A percentile compares a stretch with the other conserved stretches of the same genome.
Conservation (phyloP, 78 protist species). For the Protostelium mycophagum region DNA sequence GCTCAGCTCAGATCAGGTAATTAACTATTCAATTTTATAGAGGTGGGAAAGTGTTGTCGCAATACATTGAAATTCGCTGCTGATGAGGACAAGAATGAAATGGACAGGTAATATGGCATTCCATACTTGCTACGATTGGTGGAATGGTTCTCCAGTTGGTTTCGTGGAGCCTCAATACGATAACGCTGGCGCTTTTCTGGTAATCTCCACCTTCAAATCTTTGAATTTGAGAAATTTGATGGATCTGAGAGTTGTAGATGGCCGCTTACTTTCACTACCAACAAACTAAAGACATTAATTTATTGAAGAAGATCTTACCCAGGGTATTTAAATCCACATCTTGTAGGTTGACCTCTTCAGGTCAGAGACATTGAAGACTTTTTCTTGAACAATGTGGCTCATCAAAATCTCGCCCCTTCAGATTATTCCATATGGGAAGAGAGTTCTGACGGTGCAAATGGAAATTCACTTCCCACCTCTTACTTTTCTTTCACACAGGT, state of each 20-base stretch:
- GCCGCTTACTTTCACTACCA: background rate
- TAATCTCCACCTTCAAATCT: background rate
- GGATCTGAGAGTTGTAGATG: too few species aligned
- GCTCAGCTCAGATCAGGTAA: slow-evolving; percentile 8
- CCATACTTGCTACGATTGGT: slow-evolving; percentile 34
- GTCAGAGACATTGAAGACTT: slow-evolving; percentile 17
- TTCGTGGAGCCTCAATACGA: slow-evolving; percentile 54
- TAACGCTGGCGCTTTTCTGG: slow-evolving; percentile 10
- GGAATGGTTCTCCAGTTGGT: slow-evolving; percentile 11
- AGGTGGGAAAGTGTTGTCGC: too few species aligned
- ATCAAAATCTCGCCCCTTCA: background rate
- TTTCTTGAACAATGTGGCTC: background rate
- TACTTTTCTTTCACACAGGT: slow-evolving; percentile 11
- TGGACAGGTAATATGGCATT: background rate
- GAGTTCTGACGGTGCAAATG: slow-evolving; percentile 4
- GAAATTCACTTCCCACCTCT: background rate
- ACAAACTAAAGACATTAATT: background rate
- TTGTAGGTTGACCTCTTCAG: background rate
- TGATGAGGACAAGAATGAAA: background rate
- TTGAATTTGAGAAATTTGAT: too few species aligned
- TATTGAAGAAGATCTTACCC: background rate
- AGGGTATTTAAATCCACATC: too few species aligned
- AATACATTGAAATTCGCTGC: too few species aligned
- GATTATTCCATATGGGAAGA: slow-evolving; percentile 55
- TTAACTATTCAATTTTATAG: too few species aligned